Evolutionary conservation across 495 filamentous ascomycete genomes (phyloP), one percentile per base, ranked within the genome.

Genomic region (Chaetomium tenue): DNA sequence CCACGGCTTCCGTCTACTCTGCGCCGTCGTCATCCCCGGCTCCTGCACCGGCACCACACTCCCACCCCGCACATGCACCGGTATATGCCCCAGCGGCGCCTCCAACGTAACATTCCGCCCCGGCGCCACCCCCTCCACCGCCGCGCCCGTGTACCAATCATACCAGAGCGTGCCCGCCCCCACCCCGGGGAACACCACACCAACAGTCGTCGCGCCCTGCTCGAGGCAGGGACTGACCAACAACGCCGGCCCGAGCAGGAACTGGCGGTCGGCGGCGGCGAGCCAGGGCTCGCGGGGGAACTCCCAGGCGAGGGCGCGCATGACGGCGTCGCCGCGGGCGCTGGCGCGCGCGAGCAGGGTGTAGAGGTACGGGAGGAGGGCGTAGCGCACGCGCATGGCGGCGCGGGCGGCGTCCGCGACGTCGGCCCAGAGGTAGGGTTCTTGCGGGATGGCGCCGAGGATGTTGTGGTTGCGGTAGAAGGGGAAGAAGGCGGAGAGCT

Each of bases 381-480:
- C 69, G 70, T 91, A 96, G 26, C 91, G 86, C 55, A 93, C 88
- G 16, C 78, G 74, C 86, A 93, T 94, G 0, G 89, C 91, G 0
- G 71, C 76, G 63, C 84, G 86, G 22, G 84, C 77, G 0, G 91
- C 89, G 3, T 87, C 83, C 8, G 83, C 82, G 2, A 93, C 90
- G 1, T 82, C 82, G 3, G 79, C 74, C 91, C 91, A 96, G 2
- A 79, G 65, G 70, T 92, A 96, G 0, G 90, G 87, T 73, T 96
- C 91, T 72, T 96, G 91, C 0, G 82, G 66, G 59, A 81, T 81
- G 22, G 88, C 83, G 2, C 78, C 78, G 22, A 88, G 76, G 3
- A 77, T 78, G 71, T 93, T 92, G 78, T 96, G 91, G 74, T 93
- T 93, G 4, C 90, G 84, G 74, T 93, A 96, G 78, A 94, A 95